Conservation (phyloP, 176 grass and related monocot genomes). For the Poa annua region DNA sequence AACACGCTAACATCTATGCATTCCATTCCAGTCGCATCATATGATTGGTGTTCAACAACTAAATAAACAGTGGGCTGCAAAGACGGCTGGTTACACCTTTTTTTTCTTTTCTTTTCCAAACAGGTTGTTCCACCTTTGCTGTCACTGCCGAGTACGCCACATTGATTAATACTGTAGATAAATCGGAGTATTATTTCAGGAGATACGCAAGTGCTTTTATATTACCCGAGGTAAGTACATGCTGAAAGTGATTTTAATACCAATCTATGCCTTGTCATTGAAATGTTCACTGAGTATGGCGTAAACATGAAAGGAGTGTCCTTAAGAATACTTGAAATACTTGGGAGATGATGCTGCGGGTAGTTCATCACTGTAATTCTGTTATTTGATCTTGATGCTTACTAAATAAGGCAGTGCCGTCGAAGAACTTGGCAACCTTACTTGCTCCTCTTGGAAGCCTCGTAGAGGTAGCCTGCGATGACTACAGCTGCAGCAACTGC, state of each 20-base stretch:
- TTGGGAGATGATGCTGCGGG: neutral
- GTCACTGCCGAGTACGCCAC: neutral
- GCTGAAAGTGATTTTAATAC: slow-evolving; percentile 1
- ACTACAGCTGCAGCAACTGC: slow-evolving; percentile 80
- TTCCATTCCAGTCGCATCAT: slow-evolving; percentile 7
- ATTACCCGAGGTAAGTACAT: neutral
- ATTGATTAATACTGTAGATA: neutral
- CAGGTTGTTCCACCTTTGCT: neutral
- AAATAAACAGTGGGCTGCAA: slow-evolving; percentile 4
- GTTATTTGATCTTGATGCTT: slow-evolving; percentile 40
- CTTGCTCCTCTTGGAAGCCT: slow-evolving; percentile 67
- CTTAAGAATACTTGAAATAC: neutral
- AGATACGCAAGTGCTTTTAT: neutral
- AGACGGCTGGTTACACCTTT: neutral
- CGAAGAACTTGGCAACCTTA: slow-evolving; percentile 36
- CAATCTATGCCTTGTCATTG: slow-evolving; percentile 20
- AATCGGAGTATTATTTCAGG: neutral
- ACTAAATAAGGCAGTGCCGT: neutral
- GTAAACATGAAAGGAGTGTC: slow-evolving; percentile 27
- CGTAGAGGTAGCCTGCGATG: slow-evolving; percentile 69
- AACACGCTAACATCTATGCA: slow-evolving; percentile 7
- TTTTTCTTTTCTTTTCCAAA: neutral
- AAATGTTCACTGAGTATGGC: slow-evolving; percentile 9
- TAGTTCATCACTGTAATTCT: slow-evolving; percentile 18
- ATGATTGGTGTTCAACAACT: neutral